A percentile compares a stretch with the other conserved stretches of the same genome.
phyloP scores from a whole-genome alignment of 1,139 yeast genomes.

The Nakaseomyces glabratus region DNA sequence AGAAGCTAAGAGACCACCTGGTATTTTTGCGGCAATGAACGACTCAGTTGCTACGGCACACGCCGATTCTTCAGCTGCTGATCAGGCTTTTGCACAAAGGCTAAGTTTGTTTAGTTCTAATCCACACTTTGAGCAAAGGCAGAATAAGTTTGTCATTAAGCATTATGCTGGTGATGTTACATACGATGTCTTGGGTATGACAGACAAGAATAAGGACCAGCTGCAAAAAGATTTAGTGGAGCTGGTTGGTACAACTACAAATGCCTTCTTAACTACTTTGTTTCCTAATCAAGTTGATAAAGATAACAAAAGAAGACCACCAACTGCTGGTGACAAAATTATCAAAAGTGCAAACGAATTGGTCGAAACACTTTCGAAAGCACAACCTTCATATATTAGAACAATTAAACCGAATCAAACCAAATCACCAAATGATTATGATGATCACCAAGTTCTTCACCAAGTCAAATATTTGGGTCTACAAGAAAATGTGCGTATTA shows the following conservation, averaged over 20 bases:
- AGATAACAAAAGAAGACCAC: constrained; percentile 76
- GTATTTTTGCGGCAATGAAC: constrained; percentile 90
- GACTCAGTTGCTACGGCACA: constrained; percentile 98
- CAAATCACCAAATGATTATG: constrained; percentile 87
- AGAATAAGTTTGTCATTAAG: constrained; percentile 79
- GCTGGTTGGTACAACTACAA: constrained; percentile 61
- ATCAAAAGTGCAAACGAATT: constrained; percentile 83
- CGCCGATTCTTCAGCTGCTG: constrained; percentile 96
- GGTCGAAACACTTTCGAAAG: constrained; percentile 79
- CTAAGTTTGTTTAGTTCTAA: constrained; percentile 74
- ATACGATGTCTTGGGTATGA: constrained; percentile 83
- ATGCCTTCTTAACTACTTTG: constrained; percentile 53
- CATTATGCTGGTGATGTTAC: constrained; percentile 99
- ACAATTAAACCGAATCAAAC: constrained; percentile 97
- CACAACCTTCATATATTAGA: constrained; percentile 93
- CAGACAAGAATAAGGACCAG: constrained; percentile 95
- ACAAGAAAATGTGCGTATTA: constrained; percentile 92
- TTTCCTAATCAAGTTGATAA: constrained; percentile 73
- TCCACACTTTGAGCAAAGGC: constrained; percentile 84
- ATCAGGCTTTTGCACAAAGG: constrained; percentile 91
- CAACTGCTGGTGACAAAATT: constrained; percentile 96
- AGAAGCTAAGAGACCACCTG: constrained; percentile 93
- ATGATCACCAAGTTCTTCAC: constrained; percentile 81
- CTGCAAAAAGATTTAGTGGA: constrained; percentile 82
- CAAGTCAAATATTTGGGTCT: constrained; percentile 94